Base-by-base conservation (phyloP, 1,284 basidiomycete species). In the Naganishia sp. region DNA sequence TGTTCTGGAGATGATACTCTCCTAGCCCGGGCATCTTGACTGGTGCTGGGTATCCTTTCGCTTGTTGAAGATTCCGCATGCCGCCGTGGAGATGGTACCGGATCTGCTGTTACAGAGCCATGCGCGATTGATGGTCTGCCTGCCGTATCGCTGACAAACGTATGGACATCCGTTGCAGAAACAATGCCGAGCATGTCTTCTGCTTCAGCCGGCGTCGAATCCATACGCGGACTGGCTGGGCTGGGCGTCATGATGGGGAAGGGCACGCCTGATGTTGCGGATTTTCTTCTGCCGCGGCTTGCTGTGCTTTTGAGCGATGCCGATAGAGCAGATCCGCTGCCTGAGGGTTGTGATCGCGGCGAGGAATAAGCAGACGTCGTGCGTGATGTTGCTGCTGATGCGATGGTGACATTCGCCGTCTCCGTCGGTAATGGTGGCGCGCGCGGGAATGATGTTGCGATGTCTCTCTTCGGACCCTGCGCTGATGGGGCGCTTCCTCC, bases 161-260 rank as follows among this genome's bases (percentile, higher is more conserved):
- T 39, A 18, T 32, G 31, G 18, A 23, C 31, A 7, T 23, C 45
- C n/a, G 5, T 6, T 21, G 11, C 35, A 4, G 52, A 54, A 35
- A 25, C 58, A 32, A 49, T 43, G 6, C 49, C 58, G 0, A 61
- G 39, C 35, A 61, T 61, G 41, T 61, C 35, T 50, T 61, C 58
- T 23, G 58, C 58, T 21, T 35, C 58, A 6, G 58, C 58, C 25
- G 42, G 39, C 3, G 58, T 61, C 17, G 39, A 51, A 31, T 61
- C 58, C 23, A 50, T 39, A 9, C 58, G 45, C 17, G 58, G 58
- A n/a, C 47, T 51, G 11, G 58, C 58, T 6, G 58, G 58, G 42
- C 46, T 50, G 2, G 58, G 50, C 23, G 58, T 51, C 58, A 61
- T 61, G 32, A 51, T 61, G 46, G 58, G 58, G 18, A 61, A 61